phyloP scores from a whole-genome alignment of 1,284 basidiomycete genomes.

The Ceratobasidium sp. region DNA sequence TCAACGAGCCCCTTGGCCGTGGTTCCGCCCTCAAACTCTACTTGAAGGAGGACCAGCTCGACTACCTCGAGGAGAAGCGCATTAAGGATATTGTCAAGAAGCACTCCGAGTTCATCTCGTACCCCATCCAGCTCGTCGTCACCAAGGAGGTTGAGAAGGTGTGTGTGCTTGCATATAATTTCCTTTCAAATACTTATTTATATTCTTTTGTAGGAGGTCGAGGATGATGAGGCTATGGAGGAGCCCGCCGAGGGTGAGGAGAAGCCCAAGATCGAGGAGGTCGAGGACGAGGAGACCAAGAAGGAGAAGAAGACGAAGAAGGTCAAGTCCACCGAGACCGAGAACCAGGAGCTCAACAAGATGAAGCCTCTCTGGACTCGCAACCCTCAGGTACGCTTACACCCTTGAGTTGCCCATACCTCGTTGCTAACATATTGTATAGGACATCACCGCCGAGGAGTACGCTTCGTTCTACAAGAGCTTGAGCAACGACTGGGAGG shows the following conservation, averaged over 20 bases:
- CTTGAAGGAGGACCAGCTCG: constrained; percentile 99
- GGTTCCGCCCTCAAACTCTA: constrained; percentile 95
- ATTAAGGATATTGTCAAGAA: constrained; percentile 99
- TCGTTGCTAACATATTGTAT: constrained; percentile 25
- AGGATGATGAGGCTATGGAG: constrained; percentile 75
- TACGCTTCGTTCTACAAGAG: constrained; percentile 99
- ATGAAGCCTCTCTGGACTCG: constrained; percentile 99
- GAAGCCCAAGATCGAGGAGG: constrained; percentile 79
- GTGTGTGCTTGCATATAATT: constrained; percentile 50
- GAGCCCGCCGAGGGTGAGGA: constrained; percentile 74
- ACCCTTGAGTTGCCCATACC: neutral
- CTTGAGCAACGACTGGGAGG: constrained; percentile 99
- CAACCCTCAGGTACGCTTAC: constrained; percentile 73
- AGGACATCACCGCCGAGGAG: constrained; percentile 92
- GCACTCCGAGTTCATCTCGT: constrained; percentile 99
- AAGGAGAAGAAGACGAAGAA: constrained; percentile 98
- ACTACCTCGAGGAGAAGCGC: constrained; percentile 99
- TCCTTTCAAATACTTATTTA: constrained; percentile 14
- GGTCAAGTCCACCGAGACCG: constrained; percentile 90
- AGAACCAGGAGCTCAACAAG: constrained; percentile 99
- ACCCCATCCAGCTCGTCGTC: constrained; percentile 98
- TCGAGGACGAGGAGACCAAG: constrained; percentile 83
- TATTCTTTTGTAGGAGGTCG: constrained; percentile 77
- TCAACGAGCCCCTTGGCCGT: constrained; percentile 92
- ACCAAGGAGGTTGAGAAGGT: constrained; percentile 99